Evolutionary conservation across 139 green algal species (phyloP).

Genomic region (Diplosphaera chodatii): DNA sequence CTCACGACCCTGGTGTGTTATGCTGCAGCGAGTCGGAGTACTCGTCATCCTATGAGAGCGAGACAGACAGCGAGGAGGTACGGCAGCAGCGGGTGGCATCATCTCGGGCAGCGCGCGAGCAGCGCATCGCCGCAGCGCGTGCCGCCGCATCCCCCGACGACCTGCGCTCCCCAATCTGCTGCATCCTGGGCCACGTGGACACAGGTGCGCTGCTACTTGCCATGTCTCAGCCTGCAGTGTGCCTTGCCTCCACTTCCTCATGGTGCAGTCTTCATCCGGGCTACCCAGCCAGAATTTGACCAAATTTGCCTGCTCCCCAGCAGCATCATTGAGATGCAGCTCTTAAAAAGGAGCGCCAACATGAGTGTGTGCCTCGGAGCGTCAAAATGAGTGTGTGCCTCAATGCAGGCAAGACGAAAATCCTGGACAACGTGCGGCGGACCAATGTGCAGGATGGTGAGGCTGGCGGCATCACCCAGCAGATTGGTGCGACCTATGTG

Average conservation of each 20-base stretch:
- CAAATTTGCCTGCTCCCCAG: too few species aligned
- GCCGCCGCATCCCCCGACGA: conserved; percentile 49
- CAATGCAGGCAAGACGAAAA: conserved; percentile 97
- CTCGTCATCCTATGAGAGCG: conserved; percentile 22
- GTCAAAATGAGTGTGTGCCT: too few species aligned
- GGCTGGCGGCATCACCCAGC: conserved; percentile 98
- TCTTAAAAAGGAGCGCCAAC: too few species aligned
- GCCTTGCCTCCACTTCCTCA: too few species aligned
- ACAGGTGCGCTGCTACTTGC: conserved; percentile 53
- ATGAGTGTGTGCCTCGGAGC: too few species aligned
- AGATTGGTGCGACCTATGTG: conserved; percentile 98
- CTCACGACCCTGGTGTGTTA: too few species aligned
- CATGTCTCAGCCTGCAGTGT: too few species aligned
- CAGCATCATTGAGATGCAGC: too few species aligned
- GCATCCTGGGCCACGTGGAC: conserved; percentile 98
- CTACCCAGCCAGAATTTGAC: too few species aligned
- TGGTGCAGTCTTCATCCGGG: too few species aligned
- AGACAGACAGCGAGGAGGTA: conserved; percentile 60
- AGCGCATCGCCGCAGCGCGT: conserved; percentile 48
- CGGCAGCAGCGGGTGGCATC: conserved; percentile 29
- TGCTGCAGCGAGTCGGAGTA: conserved; percentile 34
- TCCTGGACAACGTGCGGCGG: conserved; percentile 95
- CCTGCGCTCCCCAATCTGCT: conserved; percentile 97
- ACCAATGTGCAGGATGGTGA: conserved; percentile 98
- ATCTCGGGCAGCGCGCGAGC: conserved; percentile 51